Evolutionary conservation across 2,329 filamentous ascomycete species (phyloP), one percentile per base, ranked within the genome.

Genomic region (Scedosporium dehoogii): DNA sequence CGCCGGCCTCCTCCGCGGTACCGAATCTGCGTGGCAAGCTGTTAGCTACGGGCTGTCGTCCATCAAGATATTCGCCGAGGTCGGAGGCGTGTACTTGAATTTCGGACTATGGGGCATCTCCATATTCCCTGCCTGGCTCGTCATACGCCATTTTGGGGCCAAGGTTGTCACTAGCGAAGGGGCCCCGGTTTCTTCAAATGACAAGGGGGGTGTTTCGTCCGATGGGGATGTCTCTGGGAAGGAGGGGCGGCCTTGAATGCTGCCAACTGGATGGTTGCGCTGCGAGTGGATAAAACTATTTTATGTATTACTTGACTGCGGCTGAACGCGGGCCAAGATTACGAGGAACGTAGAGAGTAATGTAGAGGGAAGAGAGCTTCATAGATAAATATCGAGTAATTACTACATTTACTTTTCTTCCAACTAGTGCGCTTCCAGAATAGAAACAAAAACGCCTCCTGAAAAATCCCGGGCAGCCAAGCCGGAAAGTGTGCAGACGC

Each of bases 21-120:
- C 85, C 0, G 88, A 91, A 72, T 89, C 86, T 1, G 88, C 86
- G 0, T 87, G 85, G 75, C 88, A 91, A 70, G 88, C 87, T 6
- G 73, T 91, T 16, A 88, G 85, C 68, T 91, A 91, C 64, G 88
- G 88, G 0, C 72, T 90, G 0, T 83, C 81, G 7, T 86, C 84
- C 2, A 66, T 90, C 9, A 73, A 76, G 0, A 70, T 89, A 5
- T 86, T 91, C 70, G 86, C 82, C 1, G 75, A 85, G 59, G 79
- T 89, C 2, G 88, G 87, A 2, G 85, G 79, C 16, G 79, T 89
- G 0, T 91, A 91, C 69, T 75, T 90, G 67, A 91, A 90, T 68
- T 89, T 90, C 69, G 82, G 75, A 0, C 75, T 91, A 0, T 91
- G 87, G 86, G 87, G 76, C 0, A 66, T 88, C 0, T 79, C 87